A percentile compares a stretch with the other conserved stretches of the same genome.
Evolutionary conservation across 345 rosid genomes (phyloP).

Genomic region (Anastatica hierochuntica): DNA sequence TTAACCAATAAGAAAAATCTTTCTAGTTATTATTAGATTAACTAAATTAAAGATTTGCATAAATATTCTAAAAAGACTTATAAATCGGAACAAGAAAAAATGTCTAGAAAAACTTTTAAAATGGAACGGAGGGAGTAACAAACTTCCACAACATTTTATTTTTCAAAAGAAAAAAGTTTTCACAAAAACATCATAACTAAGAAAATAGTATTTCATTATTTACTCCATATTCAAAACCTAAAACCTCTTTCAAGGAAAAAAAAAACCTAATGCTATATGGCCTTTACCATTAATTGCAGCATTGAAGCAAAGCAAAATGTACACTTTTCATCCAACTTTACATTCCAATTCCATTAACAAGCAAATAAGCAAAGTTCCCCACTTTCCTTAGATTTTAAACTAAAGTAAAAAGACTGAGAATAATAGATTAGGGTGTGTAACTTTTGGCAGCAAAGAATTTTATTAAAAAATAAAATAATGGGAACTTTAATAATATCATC

Average conservation of each 20-base stretch:
- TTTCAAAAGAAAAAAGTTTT: too few species aligned
- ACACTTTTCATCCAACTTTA: constrained; percentile 19
- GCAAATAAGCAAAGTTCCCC: constrained; percentile 17
- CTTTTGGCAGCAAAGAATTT: constrained; percentile 14
- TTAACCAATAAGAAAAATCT: too few species aligned
- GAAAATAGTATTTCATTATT: not conserved
- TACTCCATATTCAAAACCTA: not conserved
- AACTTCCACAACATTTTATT: too few species aligned
- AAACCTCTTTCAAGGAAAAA: constrained; percentile 2
- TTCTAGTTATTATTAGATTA: too few species aligned
- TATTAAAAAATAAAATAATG: not conserved
- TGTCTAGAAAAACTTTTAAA: too few species aligned
- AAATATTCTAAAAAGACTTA: too few species aligned
- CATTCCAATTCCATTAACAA: constrained; percentile 11
- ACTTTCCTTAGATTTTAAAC: constrained; percentile 17
- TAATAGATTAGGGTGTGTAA: constrained; percentile 3
- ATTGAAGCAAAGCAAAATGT: constrained; percentile 22
- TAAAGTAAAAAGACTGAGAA: constrained; percentile 22
- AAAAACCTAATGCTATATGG: constrained; percentile 6
- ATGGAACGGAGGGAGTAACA: too few species aligned
- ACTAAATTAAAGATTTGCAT: too few species aligned
- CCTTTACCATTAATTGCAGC: constrained; percentile 8
- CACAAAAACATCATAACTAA: too few species aligned
- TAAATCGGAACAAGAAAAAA: too few species aligned
- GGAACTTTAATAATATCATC: constrained; percentile 21